phyloP scores from a whole-genome alignment of 192 early-diverging fungal species.

The Rhizoclosmatium sp. region DNA sequence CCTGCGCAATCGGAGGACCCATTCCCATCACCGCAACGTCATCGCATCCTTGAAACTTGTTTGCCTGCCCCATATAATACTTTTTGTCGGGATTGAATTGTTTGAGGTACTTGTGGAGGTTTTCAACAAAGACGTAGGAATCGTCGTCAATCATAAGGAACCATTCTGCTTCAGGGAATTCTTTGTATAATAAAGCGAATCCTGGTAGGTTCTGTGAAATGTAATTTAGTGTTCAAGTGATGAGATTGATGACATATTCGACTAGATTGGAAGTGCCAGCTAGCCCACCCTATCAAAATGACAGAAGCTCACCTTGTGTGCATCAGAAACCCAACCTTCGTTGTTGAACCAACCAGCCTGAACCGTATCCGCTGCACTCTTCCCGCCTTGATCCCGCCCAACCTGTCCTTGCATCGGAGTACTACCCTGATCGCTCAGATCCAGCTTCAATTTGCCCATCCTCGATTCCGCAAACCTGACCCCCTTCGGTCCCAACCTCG shows the following conservation, averaged over 20 bases:
- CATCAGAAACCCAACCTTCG: conserved; percentile 25
- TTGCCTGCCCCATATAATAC: conserved; percentile 59
- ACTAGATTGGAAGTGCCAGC: not conserved
- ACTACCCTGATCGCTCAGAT: not conserved
- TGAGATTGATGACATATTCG: not conserved
- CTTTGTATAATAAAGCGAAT: conserved; percentile 52
- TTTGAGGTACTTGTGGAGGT: conserved; percentile 42
- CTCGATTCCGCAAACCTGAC: not conserved
- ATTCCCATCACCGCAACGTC: conserved; percentile 51
- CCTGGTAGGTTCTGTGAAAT: conserved; percentile 61
- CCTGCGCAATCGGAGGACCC: conserved; percentile 64
- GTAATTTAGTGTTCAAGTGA: conserved; percentile 35
- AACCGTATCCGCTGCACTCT: not conserved
- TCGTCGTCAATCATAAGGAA: conserved; percentile 73
- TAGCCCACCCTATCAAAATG: not conserved
- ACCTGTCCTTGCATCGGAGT: not conserved
- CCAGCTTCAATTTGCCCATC: not conserved
- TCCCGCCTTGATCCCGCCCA: not conserved
- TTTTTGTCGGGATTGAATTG: conserved; percentile 42
- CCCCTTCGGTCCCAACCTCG: conserved; percentile 3
- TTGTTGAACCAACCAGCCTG: not conserved
- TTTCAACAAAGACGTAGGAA: conserved; percentile 64
- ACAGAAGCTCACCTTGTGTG: conserved; percentile 1
- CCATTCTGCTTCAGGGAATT: conserved; percentile 66
- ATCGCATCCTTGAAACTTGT: conserved; percentile 60